A percentile compares a stretch with the other conserved stretches of the same genome.
These are phyloP conservation scores for Aspergillus brasiliensis DNA, from an alignment of 2,329 filamentous ascomycete species.

Conservation along the genomic window DNA sequence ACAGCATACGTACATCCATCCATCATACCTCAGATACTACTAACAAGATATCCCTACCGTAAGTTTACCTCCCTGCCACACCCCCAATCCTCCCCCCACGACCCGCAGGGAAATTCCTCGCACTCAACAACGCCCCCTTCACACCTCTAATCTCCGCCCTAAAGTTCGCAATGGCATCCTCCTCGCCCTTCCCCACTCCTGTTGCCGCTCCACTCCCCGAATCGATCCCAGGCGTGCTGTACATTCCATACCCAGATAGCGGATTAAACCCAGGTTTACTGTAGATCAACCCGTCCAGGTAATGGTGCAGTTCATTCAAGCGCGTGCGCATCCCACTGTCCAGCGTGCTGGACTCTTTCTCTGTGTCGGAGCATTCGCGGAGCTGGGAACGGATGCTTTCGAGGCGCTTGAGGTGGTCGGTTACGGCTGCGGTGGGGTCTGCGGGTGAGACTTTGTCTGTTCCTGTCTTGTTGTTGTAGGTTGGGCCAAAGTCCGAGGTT, in stretches of 20 bases:
- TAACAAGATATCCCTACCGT: too few species aligned
- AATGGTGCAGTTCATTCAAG: constrained; percentile 52
- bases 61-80: constrained; percentile 11
- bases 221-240: constrained; percentile 34
- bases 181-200: constrained; percentile 46
- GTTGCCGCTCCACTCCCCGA: constrained; percentile 19
- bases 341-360: constrained; percentile 37
- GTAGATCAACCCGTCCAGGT: constrained; percentile 54
- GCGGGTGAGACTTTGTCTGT: constrained; percentile 21
- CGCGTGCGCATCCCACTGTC: constrained; percentile 38
- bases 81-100: constrained; percentile 30
- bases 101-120: constrained; percentile 59
- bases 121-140: constrained; percentile 65
- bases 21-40: too few species aligned
- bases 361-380: constrained; percentile 46
- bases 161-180: constrained; percentile 60
- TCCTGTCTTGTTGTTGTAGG: constrained; percentile 24
- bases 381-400: constrained; percentile 56
- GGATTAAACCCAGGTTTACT: constrained; percentile 32
- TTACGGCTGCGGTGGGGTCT: constrained; percentile 29
- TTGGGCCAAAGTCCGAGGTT: constrained; percentile 40
- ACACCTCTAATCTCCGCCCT: constrained; percentile 64
- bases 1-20: too few species aligned
- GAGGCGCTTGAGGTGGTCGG: constrained; percentile 49
- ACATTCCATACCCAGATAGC: constrained; percentile 37